Base-by-base conservation (phyloP, 768 basidiomycete species). In the Russula vinacea region DNA sequence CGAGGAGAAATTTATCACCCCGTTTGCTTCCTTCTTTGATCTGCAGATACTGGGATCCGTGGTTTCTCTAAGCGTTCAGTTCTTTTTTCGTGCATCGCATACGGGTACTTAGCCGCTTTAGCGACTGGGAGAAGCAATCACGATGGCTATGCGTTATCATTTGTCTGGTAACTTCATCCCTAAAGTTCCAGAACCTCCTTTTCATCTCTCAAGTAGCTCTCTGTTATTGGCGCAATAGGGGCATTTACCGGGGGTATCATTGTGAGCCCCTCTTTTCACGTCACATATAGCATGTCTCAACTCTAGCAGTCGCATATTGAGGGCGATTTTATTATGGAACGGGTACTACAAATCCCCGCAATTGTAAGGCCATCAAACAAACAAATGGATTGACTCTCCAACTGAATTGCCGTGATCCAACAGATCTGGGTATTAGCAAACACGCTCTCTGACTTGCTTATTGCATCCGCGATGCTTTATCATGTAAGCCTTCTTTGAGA, bases 81-180 rank as follows among this genome's bases (percentile, higher is more conserved):
- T 73, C 16, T 76, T 76, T 76, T 52, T 75, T 73, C 65, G 71
- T 70, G 50, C 74, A 72, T 56, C 70, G 74, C 11, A 75, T 76
- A 29, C 71, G 45, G 58, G 47, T 60, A 11, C 58, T 65, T 14
- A 47, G 64, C 29, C n/a, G n/a, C n/a, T n/a, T n/a, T n/a, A n/a
- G n/a, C n/a, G n/a, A n/a, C n/a, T n/a, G n/a, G n/a, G 17, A 37
- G 16, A 51, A 22, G 24, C 7, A 32, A 16, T 26, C n/a, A 1
- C 37, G 53, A 22, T 54, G 35, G 53, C 29, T 54, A 37, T 54
- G 53, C 8, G 1, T 24, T 14, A 17, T 54, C 22, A 54, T 54
- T 11, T 22, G 33, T 37, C 33, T 54, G 53, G 53, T 54, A 24
- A 35, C 2, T 11, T 26, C 6, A 9, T 22, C 44, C 44, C n/a